Evolutionary conservation across 225 moss, liverwort and hornwort species (phyloP), one percentile per base, ranked within the genome.

Genomic region (Pseudoscleropodium purum): DNA sequence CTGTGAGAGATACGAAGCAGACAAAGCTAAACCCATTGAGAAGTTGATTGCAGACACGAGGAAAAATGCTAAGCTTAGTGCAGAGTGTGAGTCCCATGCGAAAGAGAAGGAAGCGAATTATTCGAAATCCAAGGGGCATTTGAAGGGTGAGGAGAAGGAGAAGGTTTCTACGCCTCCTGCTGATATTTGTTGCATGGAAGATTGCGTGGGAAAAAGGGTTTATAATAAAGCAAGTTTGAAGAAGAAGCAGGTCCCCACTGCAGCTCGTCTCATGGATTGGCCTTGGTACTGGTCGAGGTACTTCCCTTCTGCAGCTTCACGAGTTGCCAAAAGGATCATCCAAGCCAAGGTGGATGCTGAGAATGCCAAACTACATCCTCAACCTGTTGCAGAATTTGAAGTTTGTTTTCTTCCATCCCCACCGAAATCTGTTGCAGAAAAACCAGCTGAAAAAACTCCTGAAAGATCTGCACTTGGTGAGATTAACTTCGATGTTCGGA

Each of bases 21-120:
- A 89, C 66, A 91, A 91, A 66, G 49, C 41, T 3, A 91, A 87
- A 7, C 89, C 91, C 19, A 89, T 91, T 34, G 87, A 91, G 27
- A 87, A 84, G 10, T 52, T 89, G 49, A 91, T 91, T 73, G 87
- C 39, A 16, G 81, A 89, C 14, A 89, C 84, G 5, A 87, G 84
- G 84, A 67, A 65, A 3, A 81, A 80, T n/a, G 81, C 81, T 2
- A 84, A 79, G 21, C 27, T 70, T 7, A 49, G 70, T 45, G 43
- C 25, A 18, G 25, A 83, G 24, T 86, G 83, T 65, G 33, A 83
- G 37, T 83, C 86, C 45, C 54, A 37, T n/a, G 51, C 18, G 4
- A 88, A 73, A 61, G 64, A 15, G 4, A 82, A 27, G 24, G 70
- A 86, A 33, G 37, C 45, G 2, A 54, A 56, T 41, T n/a, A 47